phyloP scores from a whole-genome alignment of 345 rosid species.

The sweet orange (Citrus sinensis) region DNA sequence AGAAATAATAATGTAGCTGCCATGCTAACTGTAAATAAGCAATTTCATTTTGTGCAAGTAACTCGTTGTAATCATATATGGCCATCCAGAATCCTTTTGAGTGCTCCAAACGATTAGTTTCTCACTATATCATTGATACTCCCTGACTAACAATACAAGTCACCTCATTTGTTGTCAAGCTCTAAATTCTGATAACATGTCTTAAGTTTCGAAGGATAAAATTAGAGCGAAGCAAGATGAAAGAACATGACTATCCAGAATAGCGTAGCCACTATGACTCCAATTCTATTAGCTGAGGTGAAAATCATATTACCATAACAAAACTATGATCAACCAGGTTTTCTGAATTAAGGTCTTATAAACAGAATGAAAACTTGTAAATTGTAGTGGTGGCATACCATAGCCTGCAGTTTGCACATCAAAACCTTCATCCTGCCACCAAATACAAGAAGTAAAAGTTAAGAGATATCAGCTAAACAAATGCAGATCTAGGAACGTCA shows the following conservation, averaged over 20 bases:
- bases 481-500: not conserved
- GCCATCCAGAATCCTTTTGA: not conserved
- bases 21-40: not conserved
- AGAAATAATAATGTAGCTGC: not conserved
- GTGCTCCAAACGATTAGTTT: not conserved
- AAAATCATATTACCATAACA: not conserved
- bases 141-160: not conserved
- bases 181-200: not conserved
- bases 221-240: not conserved
- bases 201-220: not conserved
- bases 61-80: too few species aligned
- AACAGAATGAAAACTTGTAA: not conserved
- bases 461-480: not conserved
- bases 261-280: not conserved
- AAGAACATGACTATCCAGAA: not conserved
- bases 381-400: conserved; percentile 39
- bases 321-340: not conserved
- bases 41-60: not conserved
- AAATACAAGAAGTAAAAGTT: not conserved
- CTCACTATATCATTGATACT: not conserved
- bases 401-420: conserved; percentile 95
- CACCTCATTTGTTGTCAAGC: not conserved
- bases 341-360: not conserved
- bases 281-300: not conserved
- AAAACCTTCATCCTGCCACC: conserved; percentile 81